Conservation (phyloP, 2,329 filamentous ascomycete species). For the Sporothrix protearum region DNA sequence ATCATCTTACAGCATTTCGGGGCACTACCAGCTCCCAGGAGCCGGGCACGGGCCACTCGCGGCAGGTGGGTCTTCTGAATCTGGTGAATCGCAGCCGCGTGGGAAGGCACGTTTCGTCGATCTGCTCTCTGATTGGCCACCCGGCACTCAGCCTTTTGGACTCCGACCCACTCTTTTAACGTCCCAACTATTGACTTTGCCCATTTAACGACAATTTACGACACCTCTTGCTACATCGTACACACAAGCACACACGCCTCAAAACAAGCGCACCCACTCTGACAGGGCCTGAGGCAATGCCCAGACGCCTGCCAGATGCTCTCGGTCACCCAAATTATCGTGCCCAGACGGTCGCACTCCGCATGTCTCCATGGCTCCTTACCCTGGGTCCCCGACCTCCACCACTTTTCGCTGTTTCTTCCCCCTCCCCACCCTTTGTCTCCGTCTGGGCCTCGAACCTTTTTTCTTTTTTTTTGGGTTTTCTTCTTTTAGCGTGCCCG, state of each 20-base stretch:
- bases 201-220: not conserved
- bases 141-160: constrained; percentile 9
- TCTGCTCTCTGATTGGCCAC: constrained; percentile 22
- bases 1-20: constrained; percentile 24
- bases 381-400: not conserved
- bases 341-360: constrained; percentile 3
- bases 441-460: not conserved
- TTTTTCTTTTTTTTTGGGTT: not conserved
- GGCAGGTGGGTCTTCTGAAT: not conserved
- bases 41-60: constrained; percentile 23
- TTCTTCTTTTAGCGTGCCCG: not conserved
- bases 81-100: constrained; percentile 24
- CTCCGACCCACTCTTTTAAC: not conserved
- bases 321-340: constrained; percentile 12
- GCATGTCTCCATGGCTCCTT: not conserved
- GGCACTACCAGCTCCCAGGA: not conserved
- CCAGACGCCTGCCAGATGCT: not conserved
- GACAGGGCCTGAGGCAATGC: constrained; percentile 4
- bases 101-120: constrained; percentile 25
- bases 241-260: no score
- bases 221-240: not conserved
- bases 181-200: constrained; percentile 1
- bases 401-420: not conserved
- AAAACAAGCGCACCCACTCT: constrained; percentile 5
- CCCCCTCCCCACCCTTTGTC: not conserved